Base-by-base conservation (phyloP, 108 stramenopile genomes). In the Nannochloropsis oceanica region DNA sequence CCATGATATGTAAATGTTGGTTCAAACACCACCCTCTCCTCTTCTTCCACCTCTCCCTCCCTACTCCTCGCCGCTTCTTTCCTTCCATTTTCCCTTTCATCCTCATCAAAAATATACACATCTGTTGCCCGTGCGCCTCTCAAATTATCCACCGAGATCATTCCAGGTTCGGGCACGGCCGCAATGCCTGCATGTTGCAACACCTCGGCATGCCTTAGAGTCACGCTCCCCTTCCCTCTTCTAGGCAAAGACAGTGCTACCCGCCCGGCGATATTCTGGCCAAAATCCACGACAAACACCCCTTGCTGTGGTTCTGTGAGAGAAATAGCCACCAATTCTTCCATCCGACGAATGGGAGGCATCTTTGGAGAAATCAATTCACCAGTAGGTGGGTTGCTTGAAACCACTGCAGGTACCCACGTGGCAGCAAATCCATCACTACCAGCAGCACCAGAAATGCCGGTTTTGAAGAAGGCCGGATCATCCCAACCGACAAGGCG, bases 221-320 rank as follows among this genome's bases (percentile, higher is more conserved):
- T 83, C 26, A 89, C 42, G 25, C 22, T 44, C 11, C 81, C 83
- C 12, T 82, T 85, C 26, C 85, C 26, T 79, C n/a, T 24, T 20
- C 88, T 83, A 27, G 43, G 25, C 44, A 89, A 82, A 8, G 83
- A 83, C 43, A 89, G 79, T 46, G 85, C 43, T 26, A 89, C 88
- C 44, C 85, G 81, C 10, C 81, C 88, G n/a, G 88, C 88, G 34
- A 85, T 84, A 73, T 89, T 89, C 82, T 89, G 88, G 82, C 88
- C 88, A 27, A 89, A 89, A 80, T 89, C 88, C 10, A 89, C 20
- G 26, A 89, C 85, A 24, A 83, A 85, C 20, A 81, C 81, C 44
- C 84, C 43, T n/a, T 34, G 82, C 22, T 79, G 22, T 11, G 86
- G 80, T 42, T 81, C 34, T 22, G 83, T 44, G 22, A 73, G n/a